Evolutionary conservation across 1,139 yeast genomes (phyloP), one percentile per base, ranked within the genome.

Genomic region (Pneumocystis sp.): DNA sequence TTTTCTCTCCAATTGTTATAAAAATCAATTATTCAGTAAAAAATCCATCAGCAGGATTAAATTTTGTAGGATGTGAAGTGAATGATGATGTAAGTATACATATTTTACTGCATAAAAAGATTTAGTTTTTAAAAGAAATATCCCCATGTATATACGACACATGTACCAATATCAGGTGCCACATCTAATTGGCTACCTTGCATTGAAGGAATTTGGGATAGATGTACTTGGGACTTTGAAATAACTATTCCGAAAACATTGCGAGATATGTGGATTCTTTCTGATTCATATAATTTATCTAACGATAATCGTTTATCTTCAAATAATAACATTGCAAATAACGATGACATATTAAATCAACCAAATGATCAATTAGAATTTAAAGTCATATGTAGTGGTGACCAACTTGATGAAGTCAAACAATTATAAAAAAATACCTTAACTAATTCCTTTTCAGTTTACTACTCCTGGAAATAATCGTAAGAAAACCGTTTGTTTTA

Each of bases 131-230:
- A 77, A 7, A 75, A 76, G 37, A 76, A 77, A 63, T 74, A 76
- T 60, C 90, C 97, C 95, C 96, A 88, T 72, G 95, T 89, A 1
- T 90, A 87, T 74, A 91, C 98, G 0, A 80, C 83, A 0, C 91
- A 93, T 72, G 80, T 89, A 2, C 91, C 89, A 37, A 77, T 84
- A 63, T 90, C 90, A 29, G 81, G 87, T 8, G 84, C 95, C 17
- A 88, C 97, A 0, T 88, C 96, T 1, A 86, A 90, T 29, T 95
- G 99, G 98, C 87, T 93, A 62, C 99, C 99, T 0, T 95, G 98
- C 73, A 81, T 93, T 4, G 97, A 95, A 70, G 89, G 87, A 63
- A 74, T 90, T 50, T 87, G 93, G 83, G 97, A 90, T 71, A 83
- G 90, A 67, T 86, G 88, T 62, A 87, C 97, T 0, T 95, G 98